These are phyloP conservation scores for Auriscalpium microsporum DNA, from an alignment of 768 basidiomycete genomes.

Conservation along the genomic window DNA sequence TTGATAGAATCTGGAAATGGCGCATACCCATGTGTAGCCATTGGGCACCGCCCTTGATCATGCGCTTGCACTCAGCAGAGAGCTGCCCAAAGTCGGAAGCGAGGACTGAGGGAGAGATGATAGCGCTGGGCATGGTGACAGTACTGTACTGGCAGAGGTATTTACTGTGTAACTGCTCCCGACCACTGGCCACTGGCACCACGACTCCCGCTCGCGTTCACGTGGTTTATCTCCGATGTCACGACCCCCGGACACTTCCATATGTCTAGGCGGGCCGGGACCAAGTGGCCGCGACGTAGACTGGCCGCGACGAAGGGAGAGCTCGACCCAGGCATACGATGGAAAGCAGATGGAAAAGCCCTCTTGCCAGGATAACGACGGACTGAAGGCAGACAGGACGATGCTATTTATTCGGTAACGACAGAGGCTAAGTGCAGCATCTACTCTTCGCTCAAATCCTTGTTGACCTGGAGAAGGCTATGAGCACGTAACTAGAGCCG, in stretches of 20 bases:
- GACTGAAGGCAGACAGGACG: no score
- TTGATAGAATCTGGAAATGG: neutral
- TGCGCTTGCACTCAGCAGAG: constrained; percentile 89
- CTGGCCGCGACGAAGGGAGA: no score
- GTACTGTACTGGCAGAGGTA: neutral
- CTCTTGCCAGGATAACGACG: no score
- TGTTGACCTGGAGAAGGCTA: constrained; percentile 42
- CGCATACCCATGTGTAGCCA: constrained; percentile 96
- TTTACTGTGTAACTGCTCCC: neutral
- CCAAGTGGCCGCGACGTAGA: no score
- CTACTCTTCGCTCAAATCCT: constrained; percentile 41
- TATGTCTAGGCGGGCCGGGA: no score
- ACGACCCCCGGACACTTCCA: no score
- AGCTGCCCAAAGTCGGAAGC: constrained; percentile 96
- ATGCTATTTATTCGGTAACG: no score
- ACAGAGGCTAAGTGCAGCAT: constrained; percentile 7
- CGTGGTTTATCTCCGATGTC: no score
- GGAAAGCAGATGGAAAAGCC: no score
- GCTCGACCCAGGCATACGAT: no score
- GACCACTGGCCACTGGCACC: no score
- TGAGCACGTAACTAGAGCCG: neutral
- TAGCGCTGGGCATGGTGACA: constrained; percentile 69
- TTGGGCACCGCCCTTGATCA: constrained; percentile 92
- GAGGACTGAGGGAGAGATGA: constrained; percentile 94
- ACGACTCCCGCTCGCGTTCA: no score